These are phyloP conservation scores for Stephanodiscus minutulus DNA, from an alignment of 108 stramenopile genomes.

Conservation along the genomic window DNA sequence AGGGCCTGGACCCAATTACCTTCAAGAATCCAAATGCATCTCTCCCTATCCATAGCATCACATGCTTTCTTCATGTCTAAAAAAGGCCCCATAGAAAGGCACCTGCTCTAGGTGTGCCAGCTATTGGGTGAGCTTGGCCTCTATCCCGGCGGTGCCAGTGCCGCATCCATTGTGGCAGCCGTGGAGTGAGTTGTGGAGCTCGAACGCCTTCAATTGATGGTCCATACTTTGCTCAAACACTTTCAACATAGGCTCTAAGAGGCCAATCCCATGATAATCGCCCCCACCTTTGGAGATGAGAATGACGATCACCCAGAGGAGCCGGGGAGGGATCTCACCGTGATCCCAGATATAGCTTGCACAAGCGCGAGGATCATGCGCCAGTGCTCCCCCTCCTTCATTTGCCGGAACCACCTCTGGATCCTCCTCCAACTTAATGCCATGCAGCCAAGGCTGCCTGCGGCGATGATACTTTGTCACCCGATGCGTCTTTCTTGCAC, in stretches of 20 bases:
- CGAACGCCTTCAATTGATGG: background rate
- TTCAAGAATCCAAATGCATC: no score
- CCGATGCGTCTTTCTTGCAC: no score
- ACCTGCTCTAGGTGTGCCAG: background rate
- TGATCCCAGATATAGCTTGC: slow-evolving; percentile 4
- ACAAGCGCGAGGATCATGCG: no score
- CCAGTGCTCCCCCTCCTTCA: no score
- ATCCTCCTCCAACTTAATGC: no score
- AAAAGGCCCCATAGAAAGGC: background rate
- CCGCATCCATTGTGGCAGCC: background rate
- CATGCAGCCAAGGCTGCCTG: slow-evolving; percentile 3
- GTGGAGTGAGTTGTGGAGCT: background rate
- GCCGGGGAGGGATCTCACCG: slow-evolving; percentile 9
- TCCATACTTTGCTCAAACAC: no score
- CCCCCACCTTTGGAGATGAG: no score
- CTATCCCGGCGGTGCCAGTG: background rate
- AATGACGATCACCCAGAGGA: slow-evolving; percentile 8
- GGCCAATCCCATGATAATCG: no score
- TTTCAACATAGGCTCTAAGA: no score
- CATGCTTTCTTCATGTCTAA: background rate
- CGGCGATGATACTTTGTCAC: background rate
- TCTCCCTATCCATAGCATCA: background rate
- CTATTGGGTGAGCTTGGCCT: background rate
- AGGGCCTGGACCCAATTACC: background rate
- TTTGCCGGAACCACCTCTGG: no score